phyloP scores from a whole-genome alignment of 495 filamentous ascomycete genomes.

The Geoglossum glabrum region DNA sequence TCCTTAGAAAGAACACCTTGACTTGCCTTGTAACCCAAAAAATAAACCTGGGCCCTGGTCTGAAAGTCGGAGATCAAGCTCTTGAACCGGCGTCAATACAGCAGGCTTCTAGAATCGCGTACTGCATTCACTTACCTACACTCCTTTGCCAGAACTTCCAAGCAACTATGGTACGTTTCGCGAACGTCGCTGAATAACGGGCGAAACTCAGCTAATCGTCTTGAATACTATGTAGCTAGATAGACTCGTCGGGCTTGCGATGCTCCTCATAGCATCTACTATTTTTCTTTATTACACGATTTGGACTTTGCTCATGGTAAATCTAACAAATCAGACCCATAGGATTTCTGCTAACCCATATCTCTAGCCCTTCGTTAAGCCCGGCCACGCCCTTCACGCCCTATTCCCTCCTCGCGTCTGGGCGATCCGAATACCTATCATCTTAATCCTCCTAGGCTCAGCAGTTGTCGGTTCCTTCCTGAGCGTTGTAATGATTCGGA shows the following conservation, averaged over 20 bases:
- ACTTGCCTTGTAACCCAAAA: not conserved
- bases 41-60: too few relatives aligned
- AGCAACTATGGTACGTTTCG: slow-evolving; percentile 3
- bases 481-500: slow-evolving; percentile 94
- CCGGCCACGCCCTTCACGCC: slow-evolving; percentile 77
- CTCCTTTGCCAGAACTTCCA: not conserved
- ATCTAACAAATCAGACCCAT: not conserved
- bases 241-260: slow-evolving; percentile 85
- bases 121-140: not conserved
- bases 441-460: slow-evolving; percentile 75
- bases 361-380: slow-evolving; percentile 81
- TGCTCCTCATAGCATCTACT: slow-evolving; percentile 85
- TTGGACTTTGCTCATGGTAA: slow-evolving; percentile 94
- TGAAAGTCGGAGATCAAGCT: not conserved
- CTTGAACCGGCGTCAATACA: not conserved
- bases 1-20: not conserved
- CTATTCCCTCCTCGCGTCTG: slow-evolving; percentile 95
- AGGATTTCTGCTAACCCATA: not conserved
- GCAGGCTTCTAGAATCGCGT: not conserved
- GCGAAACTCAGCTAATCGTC: not conserved
- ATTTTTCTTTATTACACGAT: slow-evolving; percentile 98
- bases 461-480: slow-evolving; percentile 94
- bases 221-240: slow-evolving; percentile 44
- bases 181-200: not conserved
- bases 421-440: slow-evolving; percentile 96